Evolutionary conservation across 495 filamentous ascomycete species (phyloP), one percentile per base, ranked within the genome.

Genomic region (Talaromyces proteolyticus): DNA sequence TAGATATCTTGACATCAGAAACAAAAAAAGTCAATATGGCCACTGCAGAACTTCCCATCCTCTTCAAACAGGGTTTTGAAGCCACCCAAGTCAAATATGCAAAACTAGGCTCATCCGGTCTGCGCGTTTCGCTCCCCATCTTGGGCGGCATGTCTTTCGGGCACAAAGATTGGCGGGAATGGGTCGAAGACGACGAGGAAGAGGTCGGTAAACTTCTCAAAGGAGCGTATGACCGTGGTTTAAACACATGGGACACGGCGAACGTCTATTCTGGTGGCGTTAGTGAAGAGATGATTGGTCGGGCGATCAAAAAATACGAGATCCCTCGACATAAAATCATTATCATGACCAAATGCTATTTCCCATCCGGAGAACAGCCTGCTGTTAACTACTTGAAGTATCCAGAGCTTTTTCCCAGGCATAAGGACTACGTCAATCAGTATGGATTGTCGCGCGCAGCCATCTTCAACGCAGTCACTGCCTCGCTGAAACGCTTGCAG

Each of bases 391-490:
- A 41, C 38, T 51, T 61, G 11, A 22, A 16, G 25, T 62, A 65
- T 52, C 52, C 57, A 16, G 52, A 73, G 17, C 52, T 65, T 22
- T 52, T 65, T 11, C 56, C 55, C n/a, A 55, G 61, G 38, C 63
- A 58, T 18, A 67, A 68, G 43, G 73, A 75, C 52, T 75, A 74
- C 53, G 63, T 70, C 17, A 76, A 76, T 49, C 69, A 70, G 44
- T 42, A 21, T 43, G 75, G 79, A 18, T 71, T 84, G 6, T 82
- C 79, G 18, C 70, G 82, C 7, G 58, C 66, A n/a, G 74, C 76
- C 19, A 85, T 88, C 55, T 80, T 88, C 62, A 75, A 76, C 53
- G 77, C 82, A 6, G 85, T 88, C 21, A 70, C 87, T 48, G 81
- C 74, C 7, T 78, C 75, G 24, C 71, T 87, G 6, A 55, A 70